Evolutionary conservation across 345 rosid species (phyloP).

Genomic region (Passiflora organensis): DNA sequence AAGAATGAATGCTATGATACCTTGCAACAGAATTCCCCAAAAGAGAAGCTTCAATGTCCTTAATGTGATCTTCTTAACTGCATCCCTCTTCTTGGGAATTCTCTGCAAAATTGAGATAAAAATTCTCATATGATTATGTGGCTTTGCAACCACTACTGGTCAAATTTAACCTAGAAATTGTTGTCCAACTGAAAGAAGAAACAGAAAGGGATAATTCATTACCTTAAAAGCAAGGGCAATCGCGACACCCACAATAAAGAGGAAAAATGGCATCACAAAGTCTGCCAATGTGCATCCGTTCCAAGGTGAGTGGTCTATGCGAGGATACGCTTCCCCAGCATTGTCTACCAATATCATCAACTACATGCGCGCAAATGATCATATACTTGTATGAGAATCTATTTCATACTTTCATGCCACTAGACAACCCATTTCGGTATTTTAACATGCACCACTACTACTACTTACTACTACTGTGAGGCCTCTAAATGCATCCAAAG

Average conservation of each 20-base stretch:
- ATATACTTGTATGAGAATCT: not conserved
- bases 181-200: too few relatives aligned
- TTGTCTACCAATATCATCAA: conserved; percentile 62
- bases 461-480: conserved; percentile 48
- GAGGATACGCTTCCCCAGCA: conserved; percentile 45
- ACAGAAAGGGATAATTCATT: not conserved
- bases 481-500: conserved; percentile 62
- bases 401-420: not conserved
- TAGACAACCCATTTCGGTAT: not conserved
- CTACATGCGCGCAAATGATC: conserved; percentile 14
- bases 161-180: not conserved
- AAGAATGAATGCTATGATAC: conserved; percentile 13
- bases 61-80: conserved; percentile 39
- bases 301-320: conserved; percentile 69
- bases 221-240: conserved; percentile 71
- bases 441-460: not conserved
- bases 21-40: conserved; percentile 67
- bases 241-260: conserved; percentile 63
- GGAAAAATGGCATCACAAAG: conserved; percentile 69
- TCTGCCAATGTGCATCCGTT: conserved; percentile 63
- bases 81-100: conserved; percentile 35
- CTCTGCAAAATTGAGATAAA: conserved; percentile 28
- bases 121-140: not conserved
- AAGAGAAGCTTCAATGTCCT: conserved; percentile 70
- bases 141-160: not conserved